Base-by-base conservation (phyloP, 306 rosid genomes). In the Fragaria nilgerrensis region DNA sequence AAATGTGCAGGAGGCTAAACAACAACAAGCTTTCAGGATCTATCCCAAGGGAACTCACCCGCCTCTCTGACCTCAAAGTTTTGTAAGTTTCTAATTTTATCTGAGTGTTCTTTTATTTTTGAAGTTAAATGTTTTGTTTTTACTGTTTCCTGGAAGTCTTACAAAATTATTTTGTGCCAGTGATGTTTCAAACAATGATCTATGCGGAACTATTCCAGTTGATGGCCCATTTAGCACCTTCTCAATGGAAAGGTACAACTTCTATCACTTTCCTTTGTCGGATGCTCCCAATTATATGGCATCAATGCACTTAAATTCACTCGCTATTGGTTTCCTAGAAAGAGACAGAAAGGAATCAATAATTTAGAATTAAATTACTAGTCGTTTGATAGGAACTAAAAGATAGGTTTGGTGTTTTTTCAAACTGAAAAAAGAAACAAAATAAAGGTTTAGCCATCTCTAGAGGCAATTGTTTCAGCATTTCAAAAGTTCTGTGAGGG, bases 151-250 rank as follows among this genome's bases (percentile, higher is more conserved):
- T 25, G 17, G 63, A 77, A 58, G 74, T 68, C 61, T 55, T 34
- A 47, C 55, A 58, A 75, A 58, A n/a, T 32, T 43, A 25, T 37
- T 5, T 74, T 72, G 63, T 77, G 90, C 73, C 91, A 96, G 99
- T 77, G 99, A 96, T 79, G 96, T 91, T 67, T 96, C 99, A 7
- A 92, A 85, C 77, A 96, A 96, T 75, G 83, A 87, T 62, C 92
- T 96, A 20, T 96, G 99, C 36, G 99, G 99, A 84, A 96, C 97
- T 75, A 86, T 92, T 76, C 99, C 99, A 15, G 89, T 91, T 41
- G 94, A 96, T 82, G 99, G 99, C 15, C 96, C 96, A 67, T 96
- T 92, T 32, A 71, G 89, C n/a, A 82, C 94, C 76, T 92, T 96
- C 79, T 86, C 97, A 37, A 74, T 85, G 84, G 90, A 87, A 85